Evolutionary conservation across 805 yeast genomes (phyloP), one percentile per base, ranked within the genome.

Genomic region (Schwanniomyces vanrijiae): DNA sequence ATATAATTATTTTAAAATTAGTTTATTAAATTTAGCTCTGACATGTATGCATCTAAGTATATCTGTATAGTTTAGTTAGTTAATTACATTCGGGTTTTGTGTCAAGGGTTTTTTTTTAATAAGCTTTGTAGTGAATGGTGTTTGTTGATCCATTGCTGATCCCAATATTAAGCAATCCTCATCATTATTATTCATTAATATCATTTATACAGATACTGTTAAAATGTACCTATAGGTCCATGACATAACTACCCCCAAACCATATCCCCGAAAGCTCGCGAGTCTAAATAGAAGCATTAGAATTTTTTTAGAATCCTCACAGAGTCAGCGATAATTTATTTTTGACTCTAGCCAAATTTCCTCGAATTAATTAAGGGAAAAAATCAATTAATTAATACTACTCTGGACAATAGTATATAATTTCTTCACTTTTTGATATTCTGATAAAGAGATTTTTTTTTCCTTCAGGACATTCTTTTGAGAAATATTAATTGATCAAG

Each of bases 281-380:
- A 22, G 25, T 22, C 25, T 22, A 5, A 22, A 8, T 26, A 26
- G n/a, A 9, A 9, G 29, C 10, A 26, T 31, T 7, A 8, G 35
- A 31, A 31, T 5, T n/a, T 5, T n/a, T 31, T 31, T 16, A 31
- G n/a, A 31, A 14, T 42, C 19, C 31, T 37, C 45, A 8, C 49
- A 34, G 45, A 37, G 45, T 41, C 45, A 44, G 28, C 41, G 40
- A 44, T 37, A 26, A 33, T 37, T 35, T 26, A 20, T 28, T 41
- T 22, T 37, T 43, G 46, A 38, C 46, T 43, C 46, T 43, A 18
- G 16, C 34, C 40, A 24, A 31, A 20, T 13, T 35, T 26, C n/a
- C 38, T 31, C 43, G 26, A 46, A 40, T 42, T 41, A 43, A 49
- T 40, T 34, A 43, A 24, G 31, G 21, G 19, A 29, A 31, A 20